Evolutionary conservation across 2,329 filamentous ascomycete genomes (phyloP).

Genomic region (Apiospora marii): DNA sequence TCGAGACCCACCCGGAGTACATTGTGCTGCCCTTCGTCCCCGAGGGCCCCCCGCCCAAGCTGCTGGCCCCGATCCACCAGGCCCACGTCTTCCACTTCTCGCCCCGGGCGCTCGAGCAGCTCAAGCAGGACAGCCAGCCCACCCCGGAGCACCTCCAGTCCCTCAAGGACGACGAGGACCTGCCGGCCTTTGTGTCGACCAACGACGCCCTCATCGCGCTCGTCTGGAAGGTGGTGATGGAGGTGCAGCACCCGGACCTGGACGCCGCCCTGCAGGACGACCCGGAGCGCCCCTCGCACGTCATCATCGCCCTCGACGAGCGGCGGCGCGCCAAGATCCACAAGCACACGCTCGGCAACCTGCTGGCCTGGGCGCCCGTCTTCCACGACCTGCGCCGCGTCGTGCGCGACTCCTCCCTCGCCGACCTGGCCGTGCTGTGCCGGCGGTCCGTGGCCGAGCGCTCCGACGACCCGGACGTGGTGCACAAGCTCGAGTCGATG

Average conservation of each 20-base stretch:
- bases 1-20: slow-evolving; percentile 10
- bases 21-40: slow-evolving; percentile 11
- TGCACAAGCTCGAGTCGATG: slow-evolving; percentile 17
- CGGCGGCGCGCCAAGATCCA: slow-evolving; percentile 16
- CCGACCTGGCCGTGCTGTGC: slow-evolving; percentile 18
- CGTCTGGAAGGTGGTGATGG: slow-evolving; percentile 22
- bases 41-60: slow-evolving; percentile 20
- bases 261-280: slow-evolving; percentile 17
- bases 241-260: slow-evolving; percentile 22
- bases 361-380: slow-evolving; percentile 23
- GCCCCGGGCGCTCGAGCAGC: slow-evolving; percentile 37
- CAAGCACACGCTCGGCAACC: slow-evolving; percentile 19
- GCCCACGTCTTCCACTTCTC: slow-evolving; percentile 31
- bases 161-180: slow-evolving; percentile 15
- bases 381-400: slow-evolving; percentile 3
- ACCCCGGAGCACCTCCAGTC: slow-evolving; percentile 9
- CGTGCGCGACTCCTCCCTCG: background rate
- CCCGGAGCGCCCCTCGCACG: slow-evolving; percentile 28
- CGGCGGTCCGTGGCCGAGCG: slow-evolving; percentile 2
- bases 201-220: slow-evolving; percentile 27
- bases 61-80: background rate
- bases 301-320: slow-evolving; percentile 20
- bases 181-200: slow-evolving; percentile 26
- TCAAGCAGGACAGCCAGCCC: slow-evolving; percentile 25
- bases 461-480: slow-evolving; percentile 6